phyloP scores from a whole-genome alignment of 371 early-diverging fungal genomes.

The Mucor piriformis region DNA sequence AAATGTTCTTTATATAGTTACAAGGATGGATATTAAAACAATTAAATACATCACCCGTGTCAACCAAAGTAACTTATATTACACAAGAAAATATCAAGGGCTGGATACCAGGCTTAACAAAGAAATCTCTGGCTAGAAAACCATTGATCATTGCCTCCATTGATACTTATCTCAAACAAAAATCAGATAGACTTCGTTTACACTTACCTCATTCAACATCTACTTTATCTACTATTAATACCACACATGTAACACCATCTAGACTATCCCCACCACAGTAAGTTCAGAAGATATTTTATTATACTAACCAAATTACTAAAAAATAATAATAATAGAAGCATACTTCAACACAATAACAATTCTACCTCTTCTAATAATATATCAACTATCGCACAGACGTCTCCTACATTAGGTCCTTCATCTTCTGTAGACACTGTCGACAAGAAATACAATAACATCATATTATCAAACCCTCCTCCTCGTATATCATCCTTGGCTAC shows the following conservation, averaged over 20 bases:
- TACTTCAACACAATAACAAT: background rate
- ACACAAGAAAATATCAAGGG: conserved; percentile 53
- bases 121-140: conserved; percentile 64
- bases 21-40: conserved; percentile 71
- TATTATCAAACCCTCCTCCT: conserved; percentile 26
- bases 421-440: background rate
- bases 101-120: conserved; percentile 68
- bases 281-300: background rate
- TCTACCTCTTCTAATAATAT: background rate
- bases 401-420: conserved; percentile 11
- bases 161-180: conserved; percentile 62
- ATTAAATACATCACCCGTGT: conserved; percentile 52
- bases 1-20: conserved; percentile 12
- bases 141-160: conserved; percentile 66
- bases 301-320: background rate
- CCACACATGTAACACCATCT: background rate
- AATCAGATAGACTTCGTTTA: conserved; percentile 46
- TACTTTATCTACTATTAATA: background rate
- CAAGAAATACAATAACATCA: background rate
- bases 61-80: conserved; percentile 65
- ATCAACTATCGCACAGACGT: background rate
- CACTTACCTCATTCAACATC: conserved; percentile 7
- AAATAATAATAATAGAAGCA: background rate
- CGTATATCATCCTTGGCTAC: conserved; percentile 21
- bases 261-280: conserved; percentile 1